Evolutionary conservation across 495 filamentous ascomycete species (phyloP), one percentile per base, ranked within the genome.

Genomic region (Lophiotrema nucula): DNA sequence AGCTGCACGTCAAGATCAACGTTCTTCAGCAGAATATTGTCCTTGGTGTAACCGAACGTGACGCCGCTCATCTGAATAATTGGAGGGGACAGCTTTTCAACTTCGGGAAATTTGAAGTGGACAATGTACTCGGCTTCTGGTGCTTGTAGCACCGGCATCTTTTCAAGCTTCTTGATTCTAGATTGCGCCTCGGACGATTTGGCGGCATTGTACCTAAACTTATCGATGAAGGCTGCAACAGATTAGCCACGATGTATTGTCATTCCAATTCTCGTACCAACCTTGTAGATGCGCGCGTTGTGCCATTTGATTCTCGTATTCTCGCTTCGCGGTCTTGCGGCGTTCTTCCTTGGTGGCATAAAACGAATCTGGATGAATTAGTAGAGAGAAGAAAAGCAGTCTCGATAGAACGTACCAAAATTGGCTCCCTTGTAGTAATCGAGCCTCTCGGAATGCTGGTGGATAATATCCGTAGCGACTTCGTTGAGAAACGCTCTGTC

Each of bases 401-500:
- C 10, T 15, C n/a, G 5, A 18, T 13, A 10, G 22, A 44, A 69
- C 72, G 54, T 66, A 80, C 78, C 78, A 69, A 97, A 98, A 76
- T 97, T 96, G 62, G 91, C 90, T 18, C 93, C 89, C 70, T 95
- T 92, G 81, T 99, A 99, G 83, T 99, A 97, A 74, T 99, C 93
- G 31, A 99, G 80, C 23, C 93, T 82, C 74, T 95, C 87, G 1
- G 93, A 97, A 74, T 99, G 93, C 71, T 99, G 93, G 71, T 99
- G 93, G 47, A 99, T 87, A 69, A 99, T 99, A 77, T 99, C 93
- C 38, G 95, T 99, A n/a, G 93, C 93, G 25, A 99, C 88, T 78
- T 99, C 93, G 77, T 99, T 96, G 51, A 99, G 78, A 79, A 99
- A 99, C 2, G 95, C 91, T 79, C 93, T 83, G 82, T 99, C 93